Evolutionary conservation across 78 protist genomes (phyloP).

Genomic region (Tieghemostelium lacteum): DNA sequence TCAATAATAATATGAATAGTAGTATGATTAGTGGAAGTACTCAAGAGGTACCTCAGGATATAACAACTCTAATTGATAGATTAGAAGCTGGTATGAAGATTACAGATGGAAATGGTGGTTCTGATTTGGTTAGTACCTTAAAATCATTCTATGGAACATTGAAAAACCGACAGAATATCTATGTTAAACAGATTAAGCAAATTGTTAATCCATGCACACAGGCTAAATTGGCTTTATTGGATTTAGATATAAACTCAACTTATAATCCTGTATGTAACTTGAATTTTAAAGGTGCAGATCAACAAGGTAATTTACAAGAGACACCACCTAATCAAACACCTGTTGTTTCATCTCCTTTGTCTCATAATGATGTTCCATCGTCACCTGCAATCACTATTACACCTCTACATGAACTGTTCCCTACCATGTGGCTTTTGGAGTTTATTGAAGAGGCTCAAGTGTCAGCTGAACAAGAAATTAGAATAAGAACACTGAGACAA

Average conservation of each 20-base stretch:
- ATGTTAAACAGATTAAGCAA: conserved; percentile 61
- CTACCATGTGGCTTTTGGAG: conserved; percentile 12
- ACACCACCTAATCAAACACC: neutral
- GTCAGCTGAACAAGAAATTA: conserved; percentile 16
- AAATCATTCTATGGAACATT: conserved; percentile 34
- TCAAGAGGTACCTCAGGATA: conserved; percentile 13
- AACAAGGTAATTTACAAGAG: too few species aligned
- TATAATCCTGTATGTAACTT: neutral
- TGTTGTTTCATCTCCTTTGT: neutral
- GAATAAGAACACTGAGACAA: conserved; percentile 26
- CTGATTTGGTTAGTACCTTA: conserved; percentile 17
- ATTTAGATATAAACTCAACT: neutral
- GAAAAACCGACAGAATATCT: conserved; percentile 35
- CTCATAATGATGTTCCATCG: conserved; percentile 1
- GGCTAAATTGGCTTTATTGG: conserved; percentile 52
- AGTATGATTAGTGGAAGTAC: too few species aligned
- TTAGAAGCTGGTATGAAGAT: conserved; percentile 39
- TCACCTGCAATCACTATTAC: conserved; percentile 11
- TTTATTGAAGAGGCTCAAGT: conserved; percentile 21
- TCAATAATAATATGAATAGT: too few species aligned
- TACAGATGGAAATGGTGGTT: neutral
- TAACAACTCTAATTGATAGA: conserved; percentile 28
- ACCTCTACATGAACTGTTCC: neutral
- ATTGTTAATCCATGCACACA: conserved; percentile 73
- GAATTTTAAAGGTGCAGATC: neutral